Evolutionary conservation across 164 flowering plant genomes (phyloP).

Genomic region (Sextonia rubra): DNA sequence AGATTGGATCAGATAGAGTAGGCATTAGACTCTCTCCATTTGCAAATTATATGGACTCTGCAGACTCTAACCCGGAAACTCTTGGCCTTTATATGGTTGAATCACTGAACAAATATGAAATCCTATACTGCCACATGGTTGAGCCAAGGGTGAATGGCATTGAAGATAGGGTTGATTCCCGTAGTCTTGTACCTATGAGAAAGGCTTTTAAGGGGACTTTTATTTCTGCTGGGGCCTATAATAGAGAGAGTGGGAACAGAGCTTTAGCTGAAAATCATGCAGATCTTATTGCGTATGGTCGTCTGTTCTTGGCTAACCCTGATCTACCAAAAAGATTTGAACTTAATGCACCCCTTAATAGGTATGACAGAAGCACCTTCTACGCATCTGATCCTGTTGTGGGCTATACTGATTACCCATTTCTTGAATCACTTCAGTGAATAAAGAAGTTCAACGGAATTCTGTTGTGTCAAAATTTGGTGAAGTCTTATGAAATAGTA

Average conservation of each 20-base stretch:
- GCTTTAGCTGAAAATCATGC: constrained; percentile 29
- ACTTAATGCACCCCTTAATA: constrained; percentile 32
- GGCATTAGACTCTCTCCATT: constrained; percentile 9
- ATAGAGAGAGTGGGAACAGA: constrained; percentile 34
- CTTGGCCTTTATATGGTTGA: constrained; percentile 50
- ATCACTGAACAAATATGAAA: constrained; percentile 34
- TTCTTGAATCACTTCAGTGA: constrained; percentile 16
- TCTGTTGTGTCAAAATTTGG: too few species aligned
- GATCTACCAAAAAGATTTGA: constrained; percentile 36
- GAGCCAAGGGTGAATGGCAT: constrained; percentile 45
- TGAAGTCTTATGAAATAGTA: too few species aligned
- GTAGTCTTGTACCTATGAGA: constrained; percentile 43
- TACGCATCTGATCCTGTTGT: constrained; percentile 29
- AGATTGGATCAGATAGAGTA: constrained; percentile 12
- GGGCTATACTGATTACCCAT: constrained; percentile 41
- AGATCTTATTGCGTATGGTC: constrained; percentile 33
- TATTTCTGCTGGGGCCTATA: constrained; percentile 42
- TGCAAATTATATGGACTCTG: constrained; percentile 26
- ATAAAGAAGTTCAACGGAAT: too few species aligned
- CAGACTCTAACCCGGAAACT: constrained; percentile 48
- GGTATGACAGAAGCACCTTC: constrained; percentile 29
- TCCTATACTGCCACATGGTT: constrained; percentile 45
- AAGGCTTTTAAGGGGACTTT: constrained; percentile 45
- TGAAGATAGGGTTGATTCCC: constrained; percentile 17
- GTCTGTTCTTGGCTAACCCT: constrained; percentile 38